Evolutionary conservation across 2,329 filamentous ascomycete species (phyloP), one percentile per base, ranked within the genome.

Genomic region (Leptographium procerum): DNA sequence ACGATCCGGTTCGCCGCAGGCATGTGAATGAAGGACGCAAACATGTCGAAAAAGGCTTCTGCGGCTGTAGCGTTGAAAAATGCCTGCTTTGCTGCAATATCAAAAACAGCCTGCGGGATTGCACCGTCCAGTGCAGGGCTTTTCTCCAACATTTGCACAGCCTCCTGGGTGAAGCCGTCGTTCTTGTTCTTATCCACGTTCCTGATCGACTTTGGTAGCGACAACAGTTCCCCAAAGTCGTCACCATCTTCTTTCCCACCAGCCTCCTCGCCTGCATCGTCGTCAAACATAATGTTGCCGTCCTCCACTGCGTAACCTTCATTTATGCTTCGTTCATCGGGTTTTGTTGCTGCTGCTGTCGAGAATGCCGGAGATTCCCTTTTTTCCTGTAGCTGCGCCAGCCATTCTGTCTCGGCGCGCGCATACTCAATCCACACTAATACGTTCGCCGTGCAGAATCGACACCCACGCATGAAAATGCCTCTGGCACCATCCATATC

Each of bases 71-170:
- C 72, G 60, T 81, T 82, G 69, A 86, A 84, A 63, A 88, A 84
- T 56, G 87, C 81, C 66, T 96, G 86, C 69, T 87, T 89, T 74
- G 85, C 84, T 7, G 91, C 86, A 26, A 89, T 84, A 66, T 96
- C 90, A 67, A 96, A 96, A 53, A 99, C 89, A 45, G 92, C 91
- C 58, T 91, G 81, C 2, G 94, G 91, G 64, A 99, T 96, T 19
- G 90, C 94, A n/a, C 94, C 94, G 61, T 88, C 89, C 62, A 96
- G 78, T 11, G 90, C 90, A 4, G 92, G 91, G 53, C 91, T 92
- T 59, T 83, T 84, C 66, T 87, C 77, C 62, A 95, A 74, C 57
- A 76, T 75, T 63, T 72, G 67, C 4, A 72, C 70, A 1, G 73
- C 72, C 58, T 77, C 70, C 59, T 77, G 72, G 63, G 77, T 71